Evolutionary conservation across 495 filamentous ascomycete species (phyloP).

Genomic region (Aspergillus campestris): DNA sequence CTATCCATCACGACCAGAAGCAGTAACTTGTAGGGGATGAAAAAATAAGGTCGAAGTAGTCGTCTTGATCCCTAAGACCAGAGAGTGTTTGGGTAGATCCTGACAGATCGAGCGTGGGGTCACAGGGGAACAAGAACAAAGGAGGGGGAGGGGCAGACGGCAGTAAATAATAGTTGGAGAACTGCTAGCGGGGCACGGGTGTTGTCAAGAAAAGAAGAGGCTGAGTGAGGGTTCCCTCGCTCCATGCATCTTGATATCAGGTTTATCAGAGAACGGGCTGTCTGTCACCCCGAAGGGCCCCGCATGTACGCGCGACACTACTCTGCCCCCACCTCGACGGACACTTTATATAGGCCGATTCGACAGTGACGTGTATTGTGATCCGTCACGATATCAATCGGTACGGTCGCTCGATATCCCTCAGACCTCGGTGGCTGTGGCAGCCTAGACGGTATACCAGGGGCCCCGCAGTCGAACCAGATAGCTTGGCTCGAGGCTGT

Average conservation of each 20-base stretch:
- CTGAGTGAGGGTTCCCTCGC: slow-evolving; percentile 6
- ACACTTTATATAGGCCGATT: slow-evolving; percentile 9
- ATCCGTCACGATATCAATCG: slow-evolving; percentile 19
- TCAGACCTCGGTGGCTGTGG: slow-evolving; percentile 15
- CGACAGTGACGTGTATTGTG: slow-evolving; percentile 20
- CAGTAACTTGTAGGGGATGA: background rate
- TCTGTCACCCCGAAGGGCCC: slow-evolving; percentile 10
- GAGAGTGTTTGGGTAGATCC: slow-evolving; percentile 3
- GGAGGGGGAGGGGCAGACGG: slow-evolving; percentile 15
- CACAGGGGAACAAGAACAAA: background rate
- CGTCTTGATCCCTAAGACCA: background rate
- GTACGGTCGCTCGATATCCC: slow-evolving; percentile 14
- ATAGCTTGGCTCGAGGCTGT: slow-evolving; percentile 6
- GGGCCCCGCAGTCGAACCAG: slow-evolving; percentile 5
- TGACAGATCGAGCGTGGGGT: slow-evolving; percentile 8
- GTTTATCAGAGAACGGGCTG: slow-evolving; percentile 9
- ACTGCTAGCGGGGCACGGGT: slow-evolving; percentile 11
- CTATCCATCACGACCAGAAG: slow-evolving; percentile 2
- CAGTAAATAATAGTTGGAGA: slow-evolving; percentile 3
- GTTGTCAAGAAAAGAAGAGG: slow-evolving; percentile 9
- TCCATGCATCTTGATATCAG: slow-evolving; percentile 14
- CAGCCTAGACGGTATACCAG: slow-evolving; percentile 15
- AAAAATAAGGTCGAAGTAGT: slow-evolving; percentile 2
- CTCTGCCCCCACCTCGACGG: slow-evolving; percentile 12
- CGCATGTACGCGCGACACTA: slow-evolving; percentile 12